Evolutionary conservation across 164 flowering plant genomes (phyloP), one percentile per base, ranked within the genome.

Genomic region (Tetracentron sinense): DNA sequence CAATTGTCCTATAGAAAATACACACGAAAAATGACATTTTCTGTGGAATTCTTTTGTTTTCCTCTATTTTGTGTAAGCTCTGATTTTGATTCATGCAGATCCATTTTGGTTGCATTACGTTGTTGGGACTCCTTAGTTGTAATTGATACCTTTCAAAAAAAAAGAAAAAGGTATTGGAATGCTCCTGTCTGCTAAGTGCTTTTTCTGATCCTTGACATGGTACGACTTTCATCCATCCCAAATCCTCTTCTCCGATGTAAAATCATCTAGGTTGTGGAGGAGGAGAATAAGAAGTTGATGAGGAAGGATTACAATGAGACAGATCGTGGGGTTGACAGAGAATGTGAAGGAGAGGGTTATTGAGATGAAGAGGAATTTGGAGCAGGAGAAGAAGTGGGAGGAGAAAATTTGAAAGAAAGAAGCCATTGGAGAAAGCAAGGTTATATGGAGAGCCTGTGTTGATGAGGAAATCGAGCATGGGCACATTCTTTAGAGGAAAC

Each of bases 161-260:
- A n/a, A n/a, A n/a, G n/a, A n/a, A n/a, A n/a, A n/a, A n/a, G n/a
- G n/a, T n/a, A n/a, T n/a, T n/a, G n/a, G n/a, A n/a, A n/a, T n/a
- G n/a, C n/a, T n/a, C n/a, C n/a, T n/a, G 98, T 97, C 42, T 94
- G 90, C 83, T 92, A 94, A 61, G 88, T 94, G 53, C 86, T 90
- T 47, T 90, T n/a, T n/a, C 98, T 44, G 95, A 94, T 63, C 81
- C 92, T 4, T 78, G 78, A 67, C 92, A 35, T 90, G 94, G 95
- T 94, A 90, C 69, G 98, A 90, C 67, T 90, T 97, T 29, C 97
- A 90, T 68, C 97, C 97, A 0, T 84, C 91, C 48, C 91, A 94
- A 49, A 90, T 94, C 69, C 91, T 94, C 54, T 88, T 85, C 75
- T 76, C 95, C 59, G 70, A 74, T 22, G 55, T 73, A 27, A 61